Percentiles rank a stretch among this genome's conserved stretches.
phyloP scores from a whole-genome alignment of 371 early-diverging fungal species.

The Mucor lusitanicus region DNA sequence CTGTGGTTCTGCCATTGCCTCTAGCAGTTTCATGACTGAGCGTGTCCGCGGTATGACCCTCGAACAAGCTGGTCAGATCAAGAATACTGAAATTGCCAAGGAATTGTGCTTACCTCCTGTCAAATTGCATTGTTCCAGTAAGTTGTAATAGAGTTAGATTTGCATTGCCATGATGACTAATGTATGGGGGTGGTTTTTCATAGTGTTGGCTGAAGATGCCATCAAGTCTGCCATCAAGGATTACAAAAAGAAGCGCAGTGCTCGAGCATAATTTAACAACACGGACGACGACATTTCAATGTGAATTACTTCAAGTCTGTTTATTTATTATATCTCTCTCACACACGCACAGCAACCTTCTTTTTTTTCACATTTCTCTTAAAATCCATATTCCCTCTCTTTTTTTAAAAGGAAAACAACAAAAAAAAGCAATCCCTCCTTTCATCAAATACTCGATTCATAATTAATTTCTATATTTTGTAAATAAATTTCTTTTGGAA shows the following conservation, averaged over 20 bases:
- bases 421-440: not conserved
- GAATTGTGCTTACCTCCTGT: constrained; percentile 97
- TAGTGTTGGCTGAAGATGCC: constrained; percentile 99
- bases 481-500: not conserved
- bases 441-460: not conserved
- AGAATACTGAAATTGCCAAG: constrained; percentile 97
- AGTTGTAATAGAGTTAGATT: constrained; percentile 26
- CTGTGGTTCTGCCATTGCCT: constrained; percentile 99
- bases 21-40: constrained; percentile 92
- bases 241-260: constrained; percentile 69
- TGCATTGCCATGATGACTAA: not conserved
- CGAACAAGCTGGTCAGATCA: constrained; percentile 90
- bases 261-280: not conserved
- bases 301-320: not conserved
- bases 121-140: constrained; percentile 98
- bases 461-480: not conserved
- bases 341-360: not conserved
- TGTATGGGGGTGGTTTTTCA: not conserved
- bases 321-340: not conserved
- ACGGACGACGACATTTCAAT: not conserved
- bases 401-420: not conserved
- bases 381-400: not conserved
- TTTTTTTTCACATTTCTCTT: not conserved
- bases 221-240: constrained; percentile 97
- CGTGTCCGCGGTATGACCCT: constrained; percentile 93